Base-by-base conservation (phyloP, 352 stramenopile species). In the Phytophthora pistaciae region DNA sequence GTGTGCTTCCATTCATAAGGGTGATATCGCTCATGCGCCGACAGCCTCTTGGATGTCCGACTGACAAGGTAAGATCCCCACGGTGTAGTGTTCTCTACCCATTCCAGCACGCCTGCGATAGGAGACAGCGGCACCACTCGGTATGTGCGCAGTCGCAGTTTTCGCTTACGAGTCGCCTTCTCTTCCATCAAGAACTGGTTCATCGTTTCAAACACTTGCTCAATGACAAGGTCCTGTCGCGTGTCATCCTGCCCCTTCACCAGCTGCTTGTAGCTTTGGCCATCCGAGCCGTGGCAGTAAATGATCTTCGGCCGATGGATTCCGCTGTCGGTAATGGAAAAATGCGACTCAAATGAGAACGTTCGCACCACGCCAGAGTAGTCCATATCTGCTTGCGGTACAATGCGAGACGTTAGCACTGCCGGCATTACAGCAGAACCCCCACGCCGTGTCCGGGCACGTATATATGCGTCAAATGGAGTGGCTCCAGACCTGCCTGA, bases 251-350 rank as follows among this genome's bases (percentile, higher is more conserved):
- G 92, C 25, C 95, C 97, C 75, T 99, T 99, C 16, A 99, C 96
- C 5, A 99, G 78, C 75, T 99, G 97, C 64, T 98, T 98, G 77
- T 97, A 99, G 11, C 75, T 80, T 11, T 80, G 58, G 2, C 97
- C 98, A 82, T 98, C 94, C 8, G 91, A 96, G 20, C 97, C 98
- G 52, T 95, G 85, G 76, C 97, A 99, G 59, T 94, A 93, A 21
- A 99, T 91, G 69, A 99, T 99, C 85, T 99, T 99, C 0, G 98
- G 98, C 23, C 96, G 82, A 79, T 98, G 93, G 46, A 99, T 92
- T 16, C 98, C 98, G 33, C 87, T 98, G 29, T 98, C 95, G 11
- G 97, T 98, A 60, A 99, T 94, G 13, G 90, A 87, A 67, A 99
- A 99, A 40, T 78, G 84, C 7, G 83, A 68, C 42, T 98, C 93